Percentiles rank a stretch among this genome's conserved stretches.
Conservation (phyloP, 1,139 yeast species). For the Suhomyces maxii region DNA sequence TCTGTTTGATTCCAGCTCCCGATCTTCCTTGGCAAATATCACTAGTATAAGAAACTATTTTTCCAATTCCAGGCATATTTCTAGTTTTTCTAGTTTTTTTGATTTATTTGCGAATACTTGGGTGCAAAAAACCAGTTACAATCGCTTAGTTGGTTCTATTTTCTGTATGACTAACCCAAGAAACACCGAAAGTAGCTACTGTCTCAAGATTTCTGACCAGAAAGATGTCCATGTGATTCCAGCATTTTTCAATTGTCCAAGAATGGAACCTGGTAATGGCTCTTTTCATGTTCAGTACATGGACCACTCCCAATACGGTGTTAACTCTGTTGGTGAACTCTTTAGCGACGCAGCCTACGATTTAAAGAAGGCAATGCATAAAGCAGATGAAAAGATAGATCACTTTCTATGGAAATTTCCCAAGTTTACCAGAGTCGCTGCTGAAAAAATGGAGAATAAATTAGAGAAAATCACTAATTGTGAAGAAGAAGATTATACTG, state of each 20-base stretch:
- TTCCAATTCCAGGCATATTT: constrained; percentile 1
- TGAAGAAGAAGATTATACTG: not conserved
- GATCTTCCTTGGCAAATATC: constrained; percentile 11
- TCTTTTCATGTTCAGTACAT: constrained; percentile 20
- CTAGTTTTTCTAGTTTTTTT: constrained; percentile 29
- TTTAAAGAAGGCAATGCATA: constrained; percentile 21
- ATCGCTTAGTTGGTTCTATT: constrained; percentile 37
- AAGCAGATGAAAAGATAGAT: constrained; percentile 24
- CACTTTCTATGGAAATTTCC: constrained; percentile 11
- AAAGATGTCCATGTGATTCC: constrained; percentile 31
- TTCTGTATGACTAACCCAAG: constrained; percentile 39
- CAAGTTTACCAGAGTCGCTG: not conserved
- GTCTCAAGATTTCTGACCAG: constrained; percentile 34
- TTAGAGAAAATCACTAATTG: not conserved
- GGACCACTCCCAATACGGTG: constrained; percentile 23
- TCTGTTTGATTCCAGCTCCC: constrained; percentile 21
- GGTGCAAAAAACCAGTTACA: constrained; percentile 32
- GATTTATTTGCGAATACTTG: constrained; percentile 43
- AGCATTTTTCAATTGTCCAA: constrained; percentile 18
- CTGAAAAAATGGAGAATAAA: constrained; percentile 15
- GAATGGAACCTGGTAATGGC: not conserved
- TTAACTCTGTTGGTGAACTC: constrained; percentile 16
- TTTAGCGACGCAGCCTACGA: constrained; percentile 23
- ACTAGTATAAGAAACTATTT: constrained; percentile 27
- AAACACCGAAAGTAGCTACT: constrained; percentile 29